Evolutionary conservation across 345 rosid genomes (phyloP).

Genomic region (Dovyalis caffra): DNA sequence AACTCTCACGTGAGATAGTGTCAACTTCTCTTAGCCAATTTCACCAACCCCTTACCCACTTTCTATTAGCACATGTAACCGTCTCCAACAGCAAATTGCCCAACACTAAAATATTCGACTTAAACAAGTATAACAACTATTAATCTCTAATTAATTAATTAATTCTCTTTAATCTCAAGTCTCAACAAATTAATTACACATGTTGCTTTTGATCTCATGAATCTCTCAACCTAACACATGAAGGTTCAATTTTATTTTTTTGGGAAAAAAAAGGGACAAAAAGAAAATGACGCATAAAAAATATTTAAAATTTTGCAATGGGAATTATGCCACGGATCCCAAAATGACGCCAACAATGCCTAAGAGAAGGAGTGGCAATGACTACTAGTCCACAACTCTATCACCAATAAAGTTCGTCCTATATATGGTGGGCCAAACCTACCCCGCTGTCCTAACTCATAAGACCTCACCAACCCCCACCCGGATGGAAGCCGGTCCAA

Average conservation of each 20-base stretch:
- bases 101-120: no score
- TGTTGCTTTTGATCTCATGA: no score
- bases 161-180: no score
- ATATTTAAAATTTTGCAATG: neutral
- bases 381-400: neutral
- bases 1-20: neutral
- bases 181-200: no score
- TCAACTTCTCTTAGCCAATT: neutral
- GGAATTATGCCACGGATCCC: neutral
- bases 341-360: neutral
- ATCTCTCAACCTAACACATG: no score
- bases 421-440: neutral
- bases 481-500: conserved; percentile 13
- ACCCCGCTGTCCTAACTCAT: neutral
- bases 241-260: no score
- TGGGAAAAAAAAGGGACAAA: neutral
- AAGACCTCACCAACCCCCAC: conserved; percentile 26
- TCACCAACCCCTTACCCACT: neutral
- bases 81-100: no score
- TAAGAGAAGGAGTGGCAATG: neutral
- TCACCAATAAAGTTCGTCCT: neutral
- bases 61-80: neutral
- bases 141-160: no score
- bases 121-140: no score
- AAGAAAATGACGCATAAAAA: neutral